phyloP scores from a whole-genome alignment of 202 grass and related monocot genomes.

The Panicum virgatum region DNA sequence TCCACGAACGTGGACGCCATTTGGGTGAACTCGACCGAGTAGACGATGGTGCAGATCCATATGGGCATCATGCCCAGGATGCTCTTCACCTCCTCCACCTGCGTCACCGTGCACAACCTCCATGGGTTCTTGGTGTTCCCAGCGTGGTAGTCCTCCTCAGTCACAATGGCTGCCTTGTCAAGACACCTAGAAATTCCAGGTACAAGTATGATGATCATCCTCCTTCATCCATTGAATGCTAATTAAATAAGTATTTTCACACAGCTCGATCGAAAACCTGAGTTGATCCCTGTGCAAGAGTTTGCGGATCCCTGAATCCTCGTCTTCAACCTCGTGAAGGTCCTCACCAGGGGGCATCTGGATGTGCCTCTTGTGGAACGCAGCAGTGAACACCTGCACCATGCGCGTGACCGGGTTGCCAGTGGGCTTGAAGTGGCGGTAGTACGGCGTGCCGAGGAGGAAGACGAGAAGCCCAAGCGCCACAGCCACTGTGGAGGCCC shows the following conservation, averaged over 20 bases:
- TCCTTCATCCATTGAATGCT: neutral
- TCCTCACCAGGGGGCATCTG: constrained; percentile 43
- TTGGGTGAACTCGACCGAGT: constrained; percentile 78
- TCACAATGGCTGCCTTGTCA: constrained; percentile 66
- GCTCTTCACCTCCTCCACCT: constrained; percentile 92
- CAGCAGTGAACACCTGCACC: constrained; percentile 58
- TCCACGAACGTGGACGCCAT: constrained; percentile 88
- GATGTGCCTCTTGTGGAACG: constrained; percentile 48
- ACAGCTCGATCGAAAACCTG: neutral
- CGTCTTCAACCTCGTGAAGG: constrained; percentile 62
- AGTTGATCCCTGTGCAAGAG: constrained; percentile 66
- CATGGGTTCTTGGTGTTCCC: constrained; percentile 42
- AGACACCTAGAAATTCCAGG: constrained; percentile 39
- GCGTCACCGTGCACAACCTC: constrained; percentile 81
- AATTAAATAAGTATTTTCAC: neutral
- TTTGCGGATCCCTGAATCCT: constrained; percentile 42
- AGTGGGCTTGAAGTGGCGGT: constrained; percentile 59
- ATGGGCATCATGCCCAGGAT: constrained; percentile 71
- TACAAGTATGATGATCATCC: too few species aligned
- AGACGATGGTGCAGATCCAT: constrained; percentile 85
- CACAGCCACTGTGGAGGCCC: constrained; percentile 52
- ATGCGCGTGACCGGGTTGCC: constrained; percentile 80
- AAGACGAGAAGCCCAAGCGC: constrained; percentile 60
- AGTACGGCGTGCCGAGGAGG: constrained; percentile 54
- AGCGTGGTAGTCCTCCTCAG: constrained; percentile 42